phyloP scores from a whole-genome alignment of 345 rosid genomes.

The Brassica nigra region DNA sequence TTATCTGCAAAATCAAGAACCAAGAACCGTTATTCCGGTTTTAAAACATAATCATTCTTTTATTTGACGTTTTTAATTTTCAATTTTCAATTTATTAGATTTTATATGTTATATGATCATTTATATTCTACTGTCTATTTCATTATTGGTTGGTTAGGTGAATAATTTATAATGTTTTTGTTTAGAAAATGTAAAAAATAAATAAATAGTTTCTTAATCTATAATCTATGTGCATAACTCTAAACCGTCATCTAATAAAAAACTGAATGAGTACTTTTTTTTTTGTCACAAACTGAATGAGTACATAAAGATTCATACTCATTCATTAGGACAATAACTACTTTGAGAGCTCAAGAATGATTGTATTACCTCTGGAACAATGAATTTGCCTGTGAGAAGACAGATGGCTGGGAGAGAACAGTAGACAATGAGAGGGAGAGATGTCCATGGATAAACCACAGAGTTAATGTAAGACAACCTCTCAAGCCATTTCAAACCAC shows the following conservation, averaged over 20 bases:
- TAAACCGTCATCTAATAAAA: background rate
- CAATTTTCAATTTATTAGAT: background rate
- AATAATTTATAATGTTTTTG: background rate
- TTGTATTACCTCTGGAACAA: constrained; percentile 87
- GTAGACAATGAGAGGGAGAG: constrained; percentile 86
- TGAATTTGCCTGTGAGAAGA: constrained; percentile 92
- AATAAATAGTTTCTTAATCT: background rate
- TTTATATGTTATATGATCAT: background rate
- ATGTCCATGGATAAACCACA: constrained; percentile 95
- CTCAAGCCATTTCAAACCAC: constrained; percentile 96
- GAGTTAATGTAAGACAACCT: constrained; percentile 94
- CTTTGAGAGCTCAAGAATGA: constrained; percentile 16
- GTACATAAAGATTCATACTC: background rate
- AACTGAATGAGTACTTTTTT: too few relatives aligned
- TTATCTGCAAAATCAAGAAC: constrained; percentile 58
- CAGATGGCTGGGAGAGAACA: constrained; percentile 95
- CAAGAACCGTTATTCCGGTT: background rate
- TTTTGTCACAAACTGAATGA: too few relatives aligned
- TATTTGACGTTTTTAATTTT: background rate
- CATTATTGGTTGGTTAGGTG: background rate
- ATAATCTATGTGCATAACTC: background rate
- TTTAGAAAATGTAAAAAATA: background rate
- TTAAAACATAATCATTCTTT: background rate
- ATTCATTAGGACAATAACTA: background rate
- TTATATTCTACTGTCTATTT: background rate